Base-by-base conservation (phyloP, 129 eudicot species). In the Artemisia tridentata region DNA sequence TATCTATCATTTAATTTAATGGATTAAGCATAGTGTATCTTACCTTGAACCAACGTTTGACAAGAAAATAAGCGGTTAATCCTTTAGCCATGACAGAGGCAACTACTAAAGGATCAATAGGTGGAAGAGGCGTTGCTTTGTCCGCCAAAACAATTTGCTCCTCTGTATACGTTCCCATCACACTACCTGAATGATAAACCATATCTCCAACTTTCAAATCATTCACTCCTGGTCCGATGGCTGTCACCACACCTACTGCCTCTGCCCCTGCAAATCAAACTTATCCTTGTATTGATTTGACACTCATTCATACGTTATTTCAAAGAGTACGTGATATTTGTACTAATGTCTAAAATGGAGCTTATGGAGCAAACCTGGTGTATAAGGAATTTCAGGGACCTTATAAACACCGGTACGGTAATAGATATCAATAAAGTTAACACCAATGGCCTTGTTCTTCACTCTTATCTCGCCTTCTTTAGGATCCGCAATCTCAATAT, bases 381-480 rank as follows among this genome's bases (percentile, higher is more conserved):
- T 92, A 41, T 81, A 88, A 47, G 98, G 98, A 56, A 86, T 59
- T 25, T 80, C 21, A 59, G 91, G 63, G 6, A 83, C 82, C 69
- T 84, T 86, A 74, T 92, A 92, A 56, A 84, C 88, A 54, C 96
- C 98, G 48, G 85, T 92, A 58, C 98, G 88, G 72, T 62, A 86
- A 80, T 92, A 92, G 21, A 84, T 68, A 83, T 88, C 98, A 11
- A 92, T 86, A 75, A 88, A 92, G 55, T 92, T 92, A 52, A 88
- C 84, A 57, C 98, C 96, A 72, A 92, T 84, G 59, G 98, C 96
- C 64, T 75, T 88, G 74, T 88, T 86, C 79, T 83, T 88, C 68
- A 92, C 96, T 71, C 85, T 84, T 72, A 92, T 66, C 83, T 92
- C 98, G 47, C 98, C 98, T 51, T 92, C 89, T 75, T 84, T 88